phyloP scores from a whole-genome alignment of 805 yeast species.

The Ogataea paraovalis region DNA sequence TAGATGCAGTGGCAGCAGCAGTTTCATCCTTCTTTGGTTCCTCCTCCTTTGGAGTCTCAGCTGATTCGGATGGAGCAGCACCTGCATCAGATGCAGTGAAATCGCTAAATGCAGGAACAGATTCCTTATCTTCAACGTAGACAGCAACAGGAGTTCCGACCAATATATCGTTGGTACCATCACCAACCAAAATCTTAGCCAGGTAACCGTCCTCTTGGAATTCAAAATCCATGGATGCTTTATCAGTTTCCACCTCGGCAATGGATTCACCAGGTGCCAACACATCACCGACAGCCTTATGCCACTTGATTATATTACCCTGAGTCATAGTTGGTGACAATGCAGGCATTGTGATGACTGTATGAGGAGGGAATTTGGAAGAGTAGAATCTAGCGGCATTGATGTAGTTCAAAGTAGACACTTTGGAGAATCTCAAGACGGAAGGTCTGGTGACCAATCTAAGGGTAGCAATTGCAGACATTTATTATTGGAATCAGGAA shows the following conservation, averaged over 20 bases:
- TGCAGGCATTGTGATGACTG: conserved; percentile 96
- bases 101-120: conserved; percentile 82
- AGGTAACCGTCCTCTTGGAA: conserved; percentile 95
- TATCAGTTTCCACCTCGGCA: conserved; percentile 97
- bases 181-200: conserved; percentile 80
- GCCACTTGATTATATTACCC: conserved; percentile 89
- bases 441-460: conserved; percentile 30
- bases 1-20: conserved; percentile 29
- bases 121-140: conserved; percentile 81
- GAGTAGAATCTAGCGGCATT: conserved; percentile 22
- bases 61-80: conserved; percentile 40
- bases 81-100: conserved; percentile 84
- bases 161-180: conserved; percentile 85
- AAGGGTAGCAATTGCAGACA: conserved; percentile 32
- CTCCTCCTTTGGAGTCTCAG: conserved; percentile 37
- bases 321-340: conserved; percentile 99
- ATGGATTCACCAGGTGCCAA: conserved; percentile 89
- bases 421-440: conserved; percentile 14
- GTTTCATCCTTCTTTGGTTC: conserved; percentile 26
- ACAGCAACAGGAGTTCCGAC: conserved; percentile 97
- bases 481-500: too few relatives aligned
- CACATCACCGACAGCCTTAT: conserved; percentile 83
- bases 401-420: conserved; percentile 9
- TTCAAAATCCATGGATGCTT: conserved; percentile 97
- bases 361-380: conserved; percentile 47